Conservation (phyloP, 495 filamentous ascomycete species). For the Recurvomyces mirabilis region DNA sequence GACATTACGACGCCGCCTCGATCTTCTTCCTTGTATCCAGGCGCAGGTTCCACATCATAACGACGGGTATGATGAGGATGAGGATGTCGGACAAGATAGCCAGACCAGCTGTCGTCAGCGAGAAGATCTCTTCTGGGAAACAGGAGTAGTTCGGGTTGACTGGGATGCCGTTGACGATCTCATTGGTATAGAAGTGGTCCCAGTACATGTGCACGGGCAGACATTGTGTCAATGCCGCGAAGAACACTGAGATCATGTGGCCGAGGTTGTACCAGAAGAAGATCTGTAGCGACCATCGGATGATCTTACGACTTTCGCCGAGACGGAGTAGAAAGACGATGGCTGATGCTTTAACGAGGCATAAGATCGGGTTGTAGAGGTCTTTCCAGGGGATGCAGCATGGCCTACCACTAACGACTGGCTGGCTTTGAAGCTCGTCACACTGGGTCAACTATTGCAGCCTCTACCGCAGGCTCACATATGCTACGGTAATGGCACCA, state of each 20-base stretch:
- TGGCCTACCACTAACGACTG: not conserved
- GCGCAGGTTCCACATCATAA: slow-evolving; percentile 38
- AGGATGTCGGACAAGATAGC: slow-evolving; percentile 40
- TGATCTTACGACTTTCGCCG: slow-evolving; percentile 27
- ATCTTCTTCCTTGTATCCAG: slow-evolving; percentile 37
- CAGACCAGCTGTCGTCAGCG: slow-evolving; percentile 34
- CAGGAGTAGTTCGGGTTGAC: slow-evolving; percentile 32
- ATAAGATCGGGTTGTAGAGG: slow-evolving; percentile 53
- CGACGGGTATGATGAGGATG: slow-evolving; percentile 38
- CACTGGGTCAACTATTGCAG: not conserved
- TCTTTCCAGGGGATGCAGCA: not conserved
- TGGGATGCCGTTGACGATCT: slow-evolving; percentile 29
- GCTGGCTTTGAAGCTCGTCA: not conserved
- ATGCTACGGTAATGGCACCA: not conserved
- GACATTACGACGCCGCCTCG: slow-evolving; percentile 35
- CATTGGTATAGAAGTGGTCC: slow-evolving; percentile 2
- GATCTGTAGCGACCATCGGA: slow-evolving; percentile 34
- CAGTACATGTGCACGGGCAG: slow-evolving; percentile 33
- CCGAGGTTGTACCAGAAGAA: slow-evolving; percentile 40
- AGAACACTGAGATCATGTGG: slow-evolving; percentile 43
- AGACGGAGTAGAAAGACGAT: slow-evolving; percentile 42
- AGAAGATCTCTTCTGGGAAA: slow-evolving; percentile 35
- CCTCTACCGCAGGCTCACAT: not conserved
- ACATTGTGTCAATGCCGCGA: slow-evolving; percentile 50
- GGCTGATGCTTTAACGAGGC: slow-evolving; percentile 47